Conservation (phyloP, 140 eudicot species). For the Anethum foeniculum region DNA sequence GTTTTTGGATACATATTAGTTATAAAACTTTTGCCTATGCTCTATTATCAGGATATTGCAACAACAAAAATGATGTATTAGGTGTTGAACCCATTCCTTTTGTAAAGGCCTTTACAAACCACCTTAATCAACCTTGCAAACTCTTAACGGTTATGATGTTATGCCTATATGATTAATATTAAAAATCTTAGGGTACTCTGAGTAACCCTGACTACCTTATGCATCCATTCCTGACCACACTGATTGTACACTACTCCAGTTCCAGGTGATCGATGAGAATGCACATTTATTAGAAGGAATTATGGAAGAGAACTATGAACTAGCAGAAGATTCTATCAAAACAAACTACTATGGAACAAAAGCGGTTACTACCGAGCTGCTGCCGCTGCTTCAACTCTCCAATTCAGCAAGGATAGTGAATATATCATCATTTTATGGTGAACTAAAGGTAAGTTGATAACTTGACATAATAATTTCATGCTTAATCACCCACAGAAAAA, state of each 20-base stretch:
- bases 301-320: constrained; percentile 17
- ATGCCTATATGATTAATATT: too few species aligned
- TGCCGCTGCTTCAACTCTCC: constrained; percentile 37
- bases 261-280: constrained; percentile 24
- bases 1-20: too few species aligned
- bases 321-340: constrained; percentile 30
- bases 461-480: too few species aligned
- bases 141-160: too few species aligned
- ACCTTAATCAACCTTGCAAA: too few species aligned
- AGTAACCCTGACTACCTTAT: too few species aligned
- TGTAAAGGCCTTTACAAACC: too few species aligned
- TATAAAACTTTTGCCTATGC: too few species aligned
- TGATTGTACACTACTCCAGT: constrained; percentile 1
- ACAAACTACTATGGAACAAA: constrained; percentile 43
- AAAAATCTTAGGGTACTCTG: too few species aligned
- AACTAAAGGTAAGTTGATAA: constrained; percentile 23
- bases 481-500: not conserved
- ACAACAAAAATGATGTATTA: too few species aligned
- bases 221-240: not conserved
- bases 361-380: constrained; percentile 29
- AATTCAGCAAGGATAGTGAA: constrained; percentile 44
- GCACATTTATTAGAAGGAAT: constrained; percentile 20
- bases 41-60: too few species aligned
- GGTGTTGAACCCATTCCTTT: too few species aligned
- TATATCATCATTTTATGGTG: constrained; percentile 28